These are phyloP conservation scores for Pyricularia grisea DNA, from an alignment of 2,329 filamentous ascomycete species.

Conservation along the genomic window DNA sequence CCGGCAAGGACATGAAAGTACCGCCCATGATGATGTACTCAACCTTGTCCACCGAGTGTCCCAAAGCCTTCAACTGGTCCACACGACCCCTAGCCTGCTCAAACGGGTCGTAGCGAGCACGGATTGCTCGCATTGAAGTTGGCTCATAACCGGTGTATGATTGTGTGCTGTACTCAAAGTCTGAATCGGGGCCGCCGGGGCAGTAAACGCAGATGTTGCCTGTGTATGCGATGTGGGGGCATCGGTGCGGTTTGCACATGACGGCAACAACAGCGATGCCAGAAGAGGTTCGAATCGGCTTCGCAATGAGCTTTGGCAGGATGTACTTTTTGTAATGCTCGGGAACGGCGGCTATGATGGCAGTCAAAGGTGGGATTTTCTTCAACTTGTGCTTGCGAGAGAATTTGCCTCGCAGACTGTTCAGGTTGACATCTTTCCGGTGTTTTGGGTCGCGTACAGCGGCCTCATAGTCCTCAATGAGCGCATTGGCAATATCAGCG, in stretches of 20 bases:
- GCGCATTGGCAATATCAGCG: slow-evolving; percentile 84
- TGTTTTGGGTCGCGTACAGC: slow-evolving; percentile 58
- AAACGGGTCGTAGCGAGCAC: slow-evolving; percentile 93
- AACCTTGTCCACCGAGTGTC: slow-evolving; percentile 96
- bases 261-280: slow-evolving; percentile 97
- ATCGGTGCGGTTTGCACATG: slow-evolving; percentile 98
- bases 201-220: slow-evolving; percentile 99
- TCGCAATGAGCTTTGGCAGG: slow-evolving; percentile 88
- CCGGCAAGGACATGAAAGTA: slow-evolving; percentile 93
- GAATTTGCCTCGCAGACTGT: slow-evolving; percentile 74
- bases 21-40: slow-evolving; percentile 99
- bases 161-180: slow-evolving; percentile 98
- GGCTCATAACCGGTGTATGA: slow-evolving; percentile 98
- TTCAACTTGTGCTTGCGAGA: slow-evolving; percentile 87
- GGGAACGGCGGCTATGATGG: slow-evolving; percentile 96
- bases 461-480: slow-evolving; percentile 90
- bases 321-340: slow-evolving; percentile 99
- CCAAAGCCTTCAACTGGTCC: slow-evolving; percentile 90
- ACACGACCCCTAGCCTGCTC: slow-evolving; percentile 94
- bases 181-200: slow-evolving; percentile 91
- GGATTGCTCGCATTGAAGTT: slow-evolving; percentile 95
- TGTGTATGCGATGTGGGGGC: slow-evolving; percentile 95
- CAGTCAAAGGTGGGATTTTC: slow-evolving; percentile 83
- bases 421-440: slow-evolving; percentile 85
- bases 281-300: slow-evolving; percentile 91